These are phyloP conservation scores for Colletotrichum melonis DNA, from an alignment of 2,329 filamentous ascomycete species.

Conservation along the genomic window DNA sequence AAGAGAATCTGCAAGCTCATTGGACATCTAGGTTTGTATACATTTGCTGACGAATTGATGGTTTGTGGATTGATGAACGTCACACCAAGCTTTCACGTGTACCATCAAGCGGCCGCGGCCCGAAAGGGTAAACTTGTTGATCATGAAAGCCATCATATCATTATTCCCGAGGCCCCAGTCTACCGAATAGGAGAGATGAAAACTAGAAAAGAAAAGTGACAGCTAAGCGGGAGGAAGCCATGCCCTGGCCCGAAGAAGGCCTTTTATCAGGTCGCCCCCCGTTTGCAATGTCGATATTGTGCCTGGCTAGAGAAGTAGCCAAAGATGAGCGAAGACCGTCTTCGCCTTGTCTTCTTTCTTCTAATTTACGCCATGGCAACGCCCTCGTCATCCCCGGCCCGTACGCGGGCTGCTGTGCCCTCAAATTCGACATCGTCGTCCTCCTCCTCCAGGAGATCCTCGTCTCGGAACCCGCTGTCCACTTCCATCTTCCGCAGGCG, in stretches of 20 bases:
- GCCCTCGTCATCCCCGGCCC: constrained; percentile 37
- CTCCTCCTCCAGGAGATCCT: constrained; percentile 71
- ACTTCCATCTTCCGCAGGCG: constrained; percentile 78
- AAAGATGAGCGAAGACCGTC: background rate
- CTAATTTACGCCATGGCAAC: constrained; percentile 16
- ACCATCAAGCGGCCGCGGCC: background rate
- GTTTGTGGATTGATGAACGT: too few species aligned
- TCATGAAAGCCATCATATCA: constrained; percentile 30
- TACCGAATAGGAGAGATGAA: constrained; percentile 7
- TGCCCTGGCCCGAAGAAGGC: background rate
- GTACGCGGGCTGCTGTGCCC: constrained; percentile 46
- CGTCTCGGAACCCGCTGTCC: constrained; percentile 83
- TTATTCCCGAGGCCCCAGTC: constrained; percentile 21
- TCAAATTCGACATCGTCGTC: constrained; percentile 57
- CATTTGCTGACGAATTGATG: too few species aligned
- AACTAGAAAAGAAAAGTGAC: background rate
- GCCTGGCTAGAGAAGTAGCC: background rate
- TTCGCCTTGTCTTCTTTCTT: background rate
- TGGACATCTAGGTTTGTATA: background rate
- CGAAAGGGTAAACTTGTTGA: background rate
- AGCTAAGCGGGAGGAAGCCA: background rate
- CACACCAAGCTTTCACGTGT: background rate
- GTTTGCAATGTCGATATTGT: background rate
- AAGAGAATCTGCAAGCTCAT: background rate
- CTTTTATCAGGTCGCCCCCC: background rate